phyloP scores from a whole-genome alignment of 2,329 filamentous ascomycete species.

The Emmonsiellopsis sp. region DNA sequence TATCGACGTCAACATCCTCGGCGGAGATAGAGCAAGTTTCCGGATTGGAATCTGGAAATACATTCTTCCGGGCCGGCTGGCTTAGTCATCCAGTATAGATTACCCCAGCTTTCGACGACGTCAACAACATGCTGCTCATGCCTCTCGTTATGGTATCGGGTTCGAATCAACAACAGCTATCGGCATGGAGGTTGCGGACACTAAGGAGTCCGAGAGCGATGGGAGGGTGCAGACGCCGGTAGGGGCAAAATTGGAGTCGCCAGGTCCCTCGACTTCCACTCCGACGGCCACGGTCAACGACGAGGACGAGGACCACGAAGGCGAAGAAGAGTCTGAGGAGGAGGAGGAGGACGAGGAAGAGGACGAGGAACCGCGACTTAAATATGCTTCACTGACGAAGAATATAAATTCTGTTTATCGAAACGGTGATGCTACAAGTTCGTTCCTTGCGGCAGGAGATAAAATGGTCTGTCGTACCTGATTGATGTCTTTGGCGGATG shows the following conservation, averaged over 20 bases:
- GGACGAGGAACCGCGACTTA: conserved; percentile 88
- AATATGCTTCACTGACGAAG: conserved; percentile 80
- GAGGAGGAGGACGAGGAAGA: conserved; percentile 73
- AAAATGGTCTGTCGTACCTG: conserved; percentile 65
- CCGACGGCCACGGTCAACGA: conserved; percentile 15
- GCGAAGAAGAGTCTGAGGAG: conserved; percentile 47
- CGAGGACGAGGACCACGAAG: conserved; percentile 19
- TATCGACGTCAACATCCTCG: not conserved
- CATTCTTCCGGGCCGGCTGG: not conserved
- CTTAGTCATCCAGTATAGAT: conserved; percentile 1
- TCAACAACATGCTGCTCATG: not conserved
- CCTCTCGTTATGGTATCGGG: not conserved
- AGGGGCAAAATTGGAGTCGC: conserved; percentile 8
- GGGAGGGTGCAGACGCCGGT: conserved; percentile 13
- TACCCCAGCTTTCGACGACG: not conserved
- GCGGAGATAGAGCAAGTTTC: not conserved
- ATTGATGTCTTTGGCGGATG: not conserved
- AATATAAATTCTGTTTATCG: conserved; percentile 74
- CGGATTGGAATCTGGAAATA: not conserved
- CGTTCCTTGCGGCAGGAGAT: conserved; percentile 83
- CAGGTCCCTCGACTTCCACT: not conserved
- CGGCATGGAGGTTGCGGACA: conserved; percentile 32
- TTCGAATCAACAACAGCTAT: conserved; percentile 19
- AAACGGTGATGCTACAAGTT: conserved; percentile 89
- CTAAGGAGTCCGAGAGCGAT: conserved; percentile 14